Conservation (phyloP, 2,329 filamentous ascomycete species). For the Aschersonia sp. region DNA sequence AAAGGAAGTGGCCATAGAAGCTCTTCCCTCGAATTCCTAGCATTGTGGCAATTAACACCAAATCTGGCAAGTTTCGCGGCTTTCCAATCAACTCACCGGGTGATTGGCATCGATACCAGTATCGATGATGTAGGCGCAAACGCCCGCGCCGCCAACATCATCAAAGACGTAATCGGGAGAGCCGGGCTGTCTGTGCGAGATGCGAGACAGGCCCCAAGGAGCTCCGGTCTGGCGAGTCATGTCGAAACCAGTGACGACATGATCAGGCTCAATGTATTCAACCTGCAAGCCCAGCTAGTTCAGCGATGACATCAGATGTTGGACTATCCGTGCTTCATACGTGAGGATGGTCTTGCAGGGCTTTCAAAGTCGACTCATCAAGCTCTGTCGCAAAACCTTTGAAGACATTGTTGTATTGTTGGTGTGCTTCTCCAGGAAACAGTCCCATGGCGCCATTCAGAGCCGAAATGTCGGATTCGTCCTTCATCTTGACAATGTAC, state of each 20-base stretch:
- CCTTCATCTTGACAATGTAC: slow-evolving; percentile 15
- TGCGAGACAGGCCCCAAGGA: slow-evolving; percentile 20
- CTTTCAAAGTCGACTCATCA: slow-evolving; percentile 5
- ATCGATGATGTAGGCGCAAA: slow-evolving; percentile 27
- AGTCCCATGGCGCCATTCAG: slow-evolving; percentile 6
- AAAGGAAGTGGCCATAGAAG: slow-evolving; percentile 18
- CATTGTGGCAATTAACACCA: neutral
- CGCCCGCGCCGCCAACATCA: slow-evolving; percentile 16
- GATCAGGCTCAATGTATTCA: slow-evolving; percentile 22
- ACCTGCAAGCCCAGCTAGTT: slow-evolving; percentile 7
- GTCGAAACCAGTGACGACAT: slow-evolving; percentile 3
- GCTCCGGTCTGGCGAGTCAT: slow-evolving; percentile 17
- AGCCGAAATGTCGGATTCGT: slow-evolving; percentile 3
- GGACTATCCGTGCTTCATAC: slow-evolving; percentile 1
- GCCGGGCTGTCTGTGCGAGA: slow-evolving; percentile 14
- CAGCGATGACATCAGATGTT: no score
- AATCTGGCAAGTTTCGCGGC: neutral
- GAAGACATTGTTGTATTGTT: slow-evolving; percentile 10
- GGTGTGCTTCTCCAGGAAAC: slow-evolving; percentile 8
- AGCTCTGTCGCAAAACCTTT: slow-evolving; percentile 11
- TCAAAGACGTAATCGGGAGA: slow-evolving; percentile 17
- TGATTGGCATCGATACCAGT: slow-evolving; percentile 21
- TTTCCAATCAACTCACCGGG: slow-evolving; percentile 6
- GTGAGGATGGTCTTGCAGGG: slow-evolving; percentile 10
- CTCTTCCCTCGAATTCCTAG: slow-evolving; percentile 25